Evolutionary conservation across 2,329 filamentous ascomycete species (phyloP), one percentile per base, ranked within the genome.

Genomic region (Cordyceps cateniannulata): DNA sequence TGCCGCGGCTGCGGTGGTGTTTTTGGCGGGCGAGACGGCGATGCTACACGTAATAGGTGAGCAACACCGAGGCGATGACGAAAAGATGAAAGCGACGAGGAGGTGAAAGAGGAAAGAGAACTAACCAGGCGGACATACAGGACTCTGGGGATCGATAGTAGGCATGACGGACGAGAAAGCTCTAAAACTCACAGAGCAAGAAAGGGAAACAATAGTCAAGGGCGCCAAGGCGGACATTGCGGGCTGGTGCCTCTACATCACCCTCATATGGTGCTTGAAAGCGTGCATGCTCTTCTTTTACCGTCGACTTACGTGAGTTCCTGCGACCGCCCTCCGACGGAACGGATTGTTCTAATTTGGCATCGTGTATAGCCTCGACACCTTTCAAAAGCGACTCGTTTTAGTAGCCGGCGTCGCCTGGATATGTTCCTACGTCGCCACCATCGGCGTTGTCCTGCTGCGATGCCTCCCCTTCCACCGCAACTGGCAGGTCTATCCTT

Each of bases 231-330:
- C 48, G 14, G 62, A 62, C 58, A 62, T 69, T 54, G 67, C 71
- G 1, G 72, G 72, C 5, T 76, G 74, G 74, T 66, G 66, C 20
- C 67, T 70, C 45, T 76, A 76, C 62, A 66, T 72, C 7, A 70
- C 70, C 1, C 65, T 76, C 24, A 74, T 76, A 10, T 76, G 74
- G 74, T 67, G 69, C 63, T 63, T 76, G 25, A 76, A 76, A 62
- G 69, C 68, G 2, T 74, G 72, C 65, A 73, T 75, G 66, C 62
- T 76, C 47, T 75, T 72, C 63, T 73, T 75, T 62, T 75, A 72
- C 66, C 66, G 69, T 20, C 69, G 74, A 38, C 65, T 76, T 24
- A 76, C 75, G 73, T 75, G 66, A 42, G 70, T 68, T 8, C 18
- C n/a, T 9, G 24, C 49, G 9, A 27, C 48, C 27, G 14, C 8